Evolutionary conservation across 2,329 filamentous ascomycete genomes (phyloP), one percentile per base, ranked within the genome.

Genomic region (Beauveria australis): DNA sequence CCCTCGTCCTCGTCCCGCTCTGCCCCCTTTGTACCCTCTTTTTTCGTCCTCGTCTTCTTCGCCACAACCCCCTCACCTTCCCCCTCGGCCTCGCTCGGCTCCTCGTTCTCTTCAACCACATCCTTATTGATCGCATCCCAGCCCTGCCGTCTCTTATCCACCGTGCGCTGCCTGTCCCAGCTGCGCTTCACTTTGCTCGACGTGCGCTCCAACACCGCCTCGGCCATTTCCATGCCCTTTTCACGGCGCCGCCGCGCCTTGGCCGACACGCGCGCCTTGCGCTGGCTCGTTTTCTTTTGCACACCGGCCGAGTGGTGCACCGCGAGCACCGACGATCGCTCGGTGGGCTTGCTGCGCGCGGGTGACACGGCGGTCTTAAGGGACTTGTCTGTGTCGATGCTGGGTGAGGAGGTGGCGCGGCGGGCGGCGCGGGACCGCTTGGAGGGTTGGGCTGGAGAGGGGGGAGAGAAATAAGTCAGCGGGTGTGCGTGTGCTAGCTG

Each of bases 341-440:
- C 71, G 28, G 49, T 14, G 26, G 48, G 40, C 30, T 66, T 64
- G 53, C 53, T 43, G 64, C 80, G 75, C 61, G 73, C 64, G 1
- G 84, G 82, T 12, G 80, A 77, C 63, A 79, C 76, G 62, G 81
- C 73, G 43, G 83, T 76, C 70, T 88, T 88, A 24, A 89, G 78
- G 7, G 86, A 88, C 74, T 89, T 89, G 78, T 90, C 87, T 48
- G 83, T 82, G 74, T 89, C 76, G 73, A 90, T 86, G 67, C 85
- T 79, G 28, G 88, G 87, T 4, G 87, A 89, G 18, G 87, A 89
- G 18, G 84, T 84, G 52, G 86, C 89, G 65, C 89, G 85, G 69
- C 89, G 84, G 46, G 88, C 88, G 62, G 88, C 88, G 65, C 89
- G 87, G 58, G 89, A 92, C 76, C 87, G 88, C 61, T 85, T 73